A percentile compares a stretch with the other conserved stretches of the same genome.
phyloP scores from a whole-genome alignment of 768 basidiomycete species.

The Tulasnella sp. region DNA sequence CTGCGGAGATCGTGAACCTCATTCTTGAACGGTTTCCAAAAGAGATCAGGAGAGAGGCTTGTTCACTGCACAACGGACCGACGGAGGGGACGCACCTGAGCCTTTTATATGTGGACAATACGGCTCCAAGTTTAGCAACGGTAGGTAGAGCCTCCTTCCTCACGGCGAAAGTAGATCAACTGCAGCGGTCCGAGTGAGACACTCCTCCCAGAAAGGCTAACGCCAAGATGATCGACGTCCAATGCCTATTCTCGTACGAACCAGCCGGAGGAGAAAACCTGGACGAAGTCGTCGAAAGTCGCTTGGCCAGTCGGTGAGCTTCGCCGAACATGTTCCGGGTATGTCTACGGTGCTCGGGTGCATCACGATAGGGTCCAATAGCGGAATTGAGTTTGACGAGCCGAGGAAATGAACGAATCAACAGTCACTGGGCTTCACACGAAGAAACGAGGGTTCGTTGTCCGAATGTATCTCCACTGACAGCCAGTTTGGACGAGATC shows the following conservation, averaged over 20 bases:
- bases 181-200: not conserved
- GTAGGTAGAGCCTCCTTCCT: not conserved
- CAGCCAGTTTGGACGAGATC: not conserved
- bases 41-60: constrained; percentile 34
- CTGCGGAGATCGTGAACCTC: not conserved
- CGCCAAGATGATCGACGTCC: not conserved
- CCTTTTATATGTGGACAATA: not conserved
- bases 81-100: not conserved
- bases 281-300: not conserved
- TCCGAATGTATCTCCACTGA: not conserved
- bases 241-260: not conserved
- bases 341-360: not conserved
- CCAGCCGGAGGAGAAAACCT: not conserved
- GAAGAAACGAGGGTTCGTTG: not conserved
- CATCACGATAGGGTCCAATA: not conserved
- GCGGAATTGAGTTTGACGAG: not conserved
- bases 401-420: not conserved
- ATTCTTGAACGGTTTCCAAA: not conserved
- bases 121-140: not conserved
- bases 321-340: not conserved
- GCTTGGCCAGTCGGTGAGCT: not conserved
- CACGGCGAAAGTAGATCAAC: not conserved
- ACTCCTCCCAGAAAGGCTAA: not conserved
- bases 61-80: not conserved
- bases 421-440: not conserved